These are phyloP conservation scores for Dryadomyces quercus-mongolicae DNA, from an alignment of 2,329 filamentous ascomycete genomes.

Conservation along the genomic window DNA sequence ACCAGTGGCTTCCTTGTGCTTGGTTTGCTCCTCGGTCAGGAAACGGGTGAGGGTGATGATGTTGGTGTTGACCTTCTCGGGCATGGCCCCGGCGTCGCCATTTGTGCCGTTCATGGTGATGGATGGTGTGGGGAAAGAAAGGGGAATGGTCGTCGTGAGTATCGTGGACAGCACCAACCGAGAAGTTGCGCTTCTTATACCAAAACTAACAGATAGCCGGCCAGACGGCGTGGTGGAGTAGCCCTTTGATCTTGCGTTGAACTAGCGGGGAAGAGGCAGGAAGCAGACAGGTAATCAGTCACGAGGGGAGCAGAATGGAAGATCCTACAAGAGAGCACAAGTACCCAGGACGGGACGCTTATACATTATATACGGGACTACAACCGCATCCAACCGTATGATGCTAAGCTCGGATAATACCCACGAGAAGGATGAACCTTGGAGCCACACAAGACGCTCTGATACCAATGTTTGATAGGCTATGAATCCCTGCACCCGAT, in stretches of 20 bases:
- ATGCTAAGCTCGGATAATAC: background rate
- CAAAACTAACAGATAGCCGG: background rate
- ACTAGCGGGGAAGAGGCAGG: background rate
- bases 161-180: too few relatives aligned
- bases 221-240: background rate
- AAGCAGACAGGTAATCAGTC: background rate
- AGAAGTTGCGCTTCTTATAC: too few relatives aligned
- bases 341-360: too few relatives aligned
- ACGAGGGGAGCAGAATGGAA: background rate
- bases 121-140: conserved; percentile 1
- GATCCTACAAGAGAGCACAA: background rate
- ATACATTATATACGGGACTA: background rate
- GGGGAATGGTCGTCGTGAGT: too few relatives aligned
- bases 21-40: conserved; percentile 89
- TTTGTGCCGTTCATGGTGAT: conserved; percentile 15
- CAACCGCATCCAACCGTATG: background rate
- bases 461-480: too few relatives aligned
- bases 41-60: conserved; percentile 93
- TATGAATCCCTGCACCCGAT: background rate
- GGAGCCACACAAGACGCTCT: too few relatives aligned
- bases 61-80: conserved; percentile 85
- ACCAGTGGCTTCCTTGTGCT: conserved; percentile 88
- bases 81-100: conserved; percentile 33
- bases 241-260: too few relatives aligned
- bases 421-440: background rate